Evolutionary conservation across 2,329 filamentous ascomycete species (phyloP).

Genomic region (Cladobotryum protrusum): DNA sequence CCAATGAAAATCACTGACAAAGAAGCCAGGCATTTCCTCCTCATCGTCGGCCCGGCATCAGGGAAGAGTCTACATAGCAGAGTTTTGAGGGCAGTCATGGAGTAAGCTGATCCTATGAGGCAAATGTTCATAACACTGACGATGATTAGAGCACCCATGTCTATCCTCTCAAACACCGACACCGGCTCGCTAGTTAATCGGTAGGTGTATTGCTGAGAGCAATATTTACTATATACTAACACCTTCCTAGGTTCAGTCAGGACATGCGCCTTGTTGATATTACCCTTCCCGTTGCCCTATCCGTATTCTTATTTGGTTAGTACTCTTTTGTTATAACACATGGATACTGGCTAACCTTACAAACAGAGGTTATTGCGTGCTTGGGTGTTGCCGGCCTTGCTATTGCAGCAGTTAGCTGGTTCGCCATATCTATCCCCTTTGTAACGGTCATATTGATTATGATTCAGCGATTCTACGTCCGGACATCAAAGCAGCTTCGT

Average conservation of each 20-base stretch:
- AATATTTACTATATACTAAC: neutral
- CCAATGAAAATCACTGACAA: constrained; percentile 5
- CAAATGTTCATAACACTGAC: neutral
- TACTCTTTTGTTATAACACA: too few species aligned
- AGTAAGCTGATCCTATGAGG: constrained; percentile 1
- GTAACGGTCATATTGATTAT: constrained; percentile 35
- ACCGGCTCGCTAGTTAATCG: constrained; percentile 24
- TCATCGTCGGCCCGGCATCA: constrained; percentile 21
- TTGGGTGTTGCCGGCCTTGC: constrained; percentile 40
- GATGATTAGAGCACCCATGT: constrained; percentile 19
- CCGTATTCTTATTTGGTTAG: constrained; percentile 23
- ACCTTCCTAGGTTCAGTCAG: constrained; percentile 32
- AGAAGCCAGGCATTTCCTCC: constrained; percentile 16
- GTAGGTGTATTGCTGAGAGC: constrained; percentile 9
- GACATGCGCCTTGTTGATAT: constrained; percentile 36
- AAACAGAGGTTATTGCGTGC: constrained; percentile 25
- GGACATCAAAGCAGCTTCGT: constrained; percentile 49
- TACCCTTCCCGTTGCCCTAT: constrained; percentile 26
- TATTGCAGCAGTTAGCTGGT: constrained; percentile 37
- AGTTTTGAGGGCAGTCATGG: constrained; percentile 21
- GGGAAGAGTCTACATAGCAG: constrained; percentile 20
- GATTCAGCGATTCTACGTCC: constrained; percentile 47
- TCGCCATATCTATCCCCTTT: constrained; percentile 39
- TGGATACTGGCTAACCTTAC: constrained; percentile 1
- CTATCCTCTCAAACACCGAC: constrained; percentile 22